A percentile compares a stretch with the other conserved stretches of the same genome.
These are phyloP conservation scores for Phyllosticta paracitricarpa DNA, from an alignment of 2,329 filamentous ascomycete genomes.

Conservation along the genomic window DNA sequence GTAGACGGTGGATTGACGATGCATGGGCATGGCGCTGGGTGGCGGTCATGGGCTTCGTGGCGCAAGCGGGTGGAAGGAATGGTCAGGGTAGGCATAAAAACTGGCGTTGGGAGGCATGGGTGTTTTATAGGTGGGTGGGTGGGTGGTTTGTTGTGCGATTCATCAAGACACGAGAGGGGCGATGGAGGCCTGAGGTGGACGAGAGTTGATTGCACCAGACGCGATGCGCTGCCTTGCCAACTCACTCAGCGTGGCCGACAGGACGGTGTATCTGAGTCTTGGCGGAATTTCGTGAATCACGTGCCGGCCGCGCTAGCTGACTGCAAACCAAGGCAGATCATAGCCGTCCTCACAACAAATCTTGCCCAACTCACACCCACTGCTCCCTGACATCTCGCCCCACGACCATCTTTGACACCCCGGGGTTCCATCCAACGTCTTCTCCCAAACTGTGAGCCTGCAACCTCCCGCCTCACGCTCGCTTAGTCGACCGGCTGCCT, in stretches of 20 bases:
- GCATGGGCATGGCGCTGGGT: constrained; percentile 5
- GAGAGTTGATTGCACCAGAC: not conserved
- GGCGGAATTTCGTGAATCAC: constrained; percentile 10
- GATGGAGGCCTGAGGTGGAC: not conserved
- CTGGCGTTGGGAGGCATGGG: not conserved
- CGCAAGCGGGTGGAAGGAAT: constrained; percentile 19
- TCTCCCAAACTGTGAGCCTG: not conserved
- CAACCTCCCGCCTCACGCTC: not conserved
- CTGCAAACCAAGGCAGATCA: constrained; percentile 6
- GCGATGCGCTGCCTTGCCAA: constrained; percentile 7
- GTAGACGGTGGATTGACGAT: not conserved
- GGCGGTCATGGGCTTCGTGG: constrained; percentile 22
- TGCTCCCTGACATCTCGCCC: constrained; percentile 7
- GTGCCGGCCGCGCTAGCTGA: constrained; percentile 9
- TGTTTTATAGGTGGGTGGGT: not conserved
- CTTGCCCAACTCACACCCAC: constrained; percentile 10
- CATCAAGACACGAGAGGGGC: not conserved
- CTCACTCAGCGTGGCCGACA: not conserved
- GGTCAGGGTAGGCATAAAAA: constrained; percentile 10
- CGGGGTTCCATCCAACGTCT: not conserved
- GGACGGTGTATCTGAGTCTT: not conserved
- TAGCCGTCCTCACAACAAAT: constrained; percentile 9
- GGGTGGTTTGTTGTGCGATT: not conserved
- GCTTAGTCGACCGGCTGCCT: not conserved
- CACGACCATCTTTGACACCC: constrained; percentile 8